Conservation (phyloP, 2,329 filamentous ascomycete genomes). For the Talaromyces islandicus region DNA sequence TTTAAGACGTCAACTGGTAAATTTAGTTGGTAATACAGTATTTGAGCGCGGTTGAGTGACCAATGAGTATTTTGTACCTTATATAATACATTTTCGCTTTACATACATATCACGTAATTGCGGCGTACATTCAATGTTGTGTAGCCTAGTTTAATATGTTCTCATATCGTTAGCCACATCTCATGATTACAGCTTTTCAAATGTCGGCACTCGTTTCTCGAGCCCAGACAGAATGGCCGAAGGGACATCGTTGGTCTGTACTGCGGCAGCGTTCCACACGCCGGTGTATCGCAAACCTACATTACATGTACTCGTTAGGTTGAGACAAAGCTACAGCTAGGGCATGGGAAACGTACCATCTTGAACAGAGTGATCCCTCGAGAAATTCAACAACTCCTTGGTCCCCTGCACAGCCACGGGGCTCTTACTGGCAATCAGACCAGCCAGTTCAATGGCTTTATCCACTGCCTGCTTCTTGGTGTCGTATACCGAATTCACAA, state of each 20-base stretch:
- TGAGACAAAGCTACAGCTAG: neutral
- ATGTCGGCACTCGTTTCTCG: slow-evolving; percentile 71
- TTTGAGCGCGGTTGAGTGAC: neutral
- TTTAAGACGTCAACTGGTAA: neutral
- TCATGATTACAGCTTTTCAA: slow-evolving; percentile 66
- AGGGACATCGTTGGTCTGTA: slow-evolving; percentile 75
- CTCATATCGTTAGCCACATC: too few species aligned
- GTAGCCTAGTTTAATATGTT: neutral
- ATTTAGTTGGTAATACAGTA: neutral
- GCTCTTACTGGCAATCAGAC: slow-evolving; percentile 68
- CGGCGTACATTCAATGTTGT: too few species aligned
- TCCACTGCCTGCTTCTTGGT: slow-evolving; percentile 57
- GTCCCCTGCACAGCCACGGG: slow-evolving; percentile 83
- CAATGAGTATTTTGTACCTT: neutral
- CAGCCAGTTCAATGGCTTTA: slow-evolving; percentile 59
- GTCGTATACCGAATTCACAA: slow-evolving; percentile 36
- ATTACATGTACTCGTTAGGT: neutral
- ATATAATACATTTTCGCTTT: neutral
- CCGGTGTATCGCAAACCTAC: slow-evolving; percentile 71
- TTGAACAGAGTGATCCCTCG: slow-evolving; percentile 67
- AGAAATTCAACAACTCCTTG: slow-evolving; percentile 79
- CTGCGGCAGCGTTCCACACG: slow-evolving; percentile 77
- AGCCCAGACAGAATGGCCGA: slow-evolving; percentile 69
- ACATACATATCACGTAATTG: too few species aligned
- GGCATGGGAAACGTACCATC: slow-evolving; percentile 54